phyloP scores from a whole-genome alignment of 495 filamentous ascomycete genomes.

The Neurospora intermedia region DNA sequence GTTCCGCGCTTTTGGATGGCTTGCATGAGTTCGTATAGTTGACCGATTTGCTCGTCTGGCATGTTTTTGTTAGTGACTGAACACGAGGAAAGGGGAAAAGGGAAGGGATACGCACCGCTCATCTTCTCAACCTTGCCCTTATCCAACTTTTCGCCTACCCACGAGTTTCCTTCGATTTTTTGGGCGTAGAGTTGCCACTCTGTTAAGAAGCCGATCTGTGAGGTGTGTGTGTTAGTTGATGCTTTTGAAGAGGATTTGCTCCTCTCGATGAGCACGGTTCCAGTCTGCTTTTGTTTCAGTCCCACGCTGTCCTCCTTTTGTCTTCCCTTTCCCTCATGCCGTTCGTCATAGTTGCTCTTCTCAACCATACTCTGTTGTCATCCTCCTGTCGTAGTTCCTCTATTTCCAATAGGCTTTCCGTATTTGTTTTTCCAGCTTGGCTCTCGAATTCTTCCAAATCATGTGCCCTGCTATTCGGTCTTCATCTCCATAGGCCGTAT shows the following conservation, averaged over 20 bases:
- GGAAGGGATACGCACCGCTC: constrained; percentile 57
- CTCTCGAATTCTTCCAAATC: too few species aligned
- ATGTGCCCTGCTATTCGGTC: too few species aligned
- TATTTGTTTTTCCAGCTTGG: too few species aligned
- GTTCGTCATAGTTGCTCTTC: too few species aligned
- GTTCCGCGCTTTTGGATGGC: constrained; percentile 54
- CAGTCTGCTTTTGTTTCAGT: background rate
- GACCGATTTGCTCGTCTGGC: constrained; percentile 75
- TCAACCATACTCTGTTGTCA: too few species aligned
- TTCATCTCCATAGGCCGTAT: too few species aligned
- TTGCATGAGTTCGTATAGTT: constrained; percentile 90
- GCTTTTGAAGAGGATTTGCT: background rate
- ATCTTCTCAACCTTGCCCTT: constrained; percentile 75
- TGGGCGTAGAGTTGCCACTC: constrained; percentile 97
- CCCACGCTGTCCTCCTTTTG: too few species aligned
- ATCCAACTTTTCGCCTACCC: constrained; percentile 72
- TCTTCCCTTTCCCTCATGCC: too few species aligned
- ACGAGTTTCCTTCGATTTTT: constrained; percentile 72
- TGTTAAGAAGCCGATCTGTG: constrained; percentile 82
- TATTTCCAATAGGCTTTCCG: too few species aligned
- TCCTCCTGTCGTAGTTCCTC: too few species aligned
- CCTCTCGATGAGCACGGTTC: background rate
- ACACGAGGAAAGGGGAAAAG: background rate
- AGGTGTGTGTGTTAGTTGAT: background rate
- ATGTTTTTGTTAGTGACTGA: background rate